Base-by-base conservation (phyloP, 768 basidiomycete genomes). In the Leccinellum luteum region DNA sequence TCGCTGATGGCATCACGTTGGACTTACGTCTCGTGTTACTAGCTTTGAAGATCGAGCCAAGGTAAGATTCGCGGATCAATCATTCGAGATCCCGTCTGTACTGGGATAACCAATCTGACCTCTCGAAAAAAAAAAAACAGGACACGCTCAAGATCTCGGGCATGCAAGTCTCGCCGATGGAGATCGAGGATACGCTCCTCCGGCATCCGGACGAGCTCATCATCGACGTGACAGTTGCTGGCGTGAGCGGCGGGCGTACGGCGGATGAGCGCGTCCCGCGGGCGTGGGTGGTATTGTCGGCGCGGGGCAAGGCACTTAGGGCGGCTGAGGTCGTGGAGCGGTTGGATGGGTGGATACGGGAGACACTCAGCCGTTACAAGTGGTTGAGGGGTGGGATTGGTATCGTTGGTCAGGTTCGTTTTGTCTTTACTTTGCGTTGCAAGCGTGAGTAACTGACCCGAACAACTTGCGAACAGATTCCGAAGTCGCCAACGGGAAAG, bases 141-240 rank as follows among this genome's bases (percentile, higher is more conserved):
- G 91, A 92, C 65, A 90, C 84, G 0, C 76, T 93, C 21, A 93
- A 93, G 66, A 79, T 93, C 3, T 90, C 88, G 0, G 91, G 90
- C 4, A 77, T 76, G 50, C 91, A 92, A 70, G 91, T 92, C 0
- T 90, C 91, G 0, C 91, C 90, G 1, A 79, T 81, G 17, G 90
- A 93, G 66, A 86, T 92, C 52, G 91, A 92, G 67, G 77, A 83
- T 27, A 79, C 78, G 23, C 73, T 92, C 2, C 77, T 85, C 19
- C 76, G 76, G 0, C 83, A 92, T 38, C 87, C 89, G 0, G 78
- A 79, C 8, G 74, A 74, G 17, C 77, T 90, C 48, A 80, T 92
- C 57, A 71, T 67, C 9, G 91, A 92, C 60, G 87, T 76, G 14
- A 78, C 80, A 1, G 90, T 92, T 17, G 88, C 86, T 0, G 90